A percentile compares a stretch with the other conserved stretches of the same genome.
phyloP scores from a whole-genome alignment of 805 yeast genomes.

The Lipomyces sp. region DNA sequence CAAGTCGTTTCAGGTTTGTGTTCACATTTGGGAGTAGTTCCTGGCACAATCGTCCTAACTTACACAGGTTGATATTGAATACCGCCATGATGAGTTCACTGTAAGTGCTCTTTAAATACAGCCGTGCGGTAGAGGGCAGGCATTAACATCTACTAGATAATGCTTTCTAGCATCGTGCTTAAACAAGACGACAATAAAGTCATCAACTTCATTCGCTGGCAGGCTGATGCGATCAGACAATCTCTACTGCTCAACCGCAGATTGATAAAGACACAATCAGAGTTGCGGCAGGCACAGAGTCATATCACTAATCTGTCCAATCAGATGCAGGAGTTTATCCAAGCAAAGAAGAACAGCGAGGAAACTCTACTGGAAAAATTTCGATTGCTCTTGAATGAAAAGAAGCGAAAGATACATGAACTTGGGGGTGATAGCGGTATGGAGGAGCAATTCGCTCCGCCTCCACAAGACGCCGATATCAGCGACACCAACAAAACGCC shows the following conservation, averaged over 20 bases:
- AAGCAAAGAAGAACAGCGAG: slow-evolving; percentile 8
- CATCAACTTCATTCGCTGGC: slow-evolving; percentile 2
- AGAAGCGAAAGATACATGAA: slow-evolving; percentile 15
- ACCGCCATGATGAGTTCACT: slow-evolving; percentile 7
- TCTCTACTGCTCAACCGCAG: neutral
- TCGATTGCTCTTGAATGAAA: slow-evolving; percentile 9
- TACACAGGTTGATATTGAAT: slow-evolving; percentile 9
- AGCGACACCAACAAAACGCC: neutral
- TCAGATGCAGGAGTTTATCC: slow-evolving; percentile 10
- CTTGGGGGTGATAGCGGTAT: neutral
- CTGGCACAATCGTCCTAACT: too few species aligned
- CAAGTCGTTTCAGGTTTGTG: slow-evolving; percentile 1
- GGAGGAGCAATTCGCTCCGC: neutral
- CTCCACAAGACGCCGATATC: neutral
- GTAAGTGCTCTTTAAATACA: neutral
- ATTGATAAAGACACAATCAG: neutral
- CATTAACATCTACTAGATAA: neutral
- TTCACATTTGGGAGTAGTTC: too few species aligned
- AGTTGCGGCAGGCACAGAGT: neutral
- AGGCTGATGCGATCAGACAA: slow-evolving; percentile 6
- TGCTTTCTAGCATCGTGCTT: slow-evolving; percentile 5
- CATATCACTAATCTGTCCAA: neutral
- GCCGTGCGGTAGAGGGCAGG: neutral
- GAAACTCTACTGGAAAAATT: slow-evolving; percentile 5
- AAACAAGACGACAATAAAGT: neutral